phyloP scores from a whole-genome alignment of 163 green algal genomes.

The Prototheca cutis region DNA sequence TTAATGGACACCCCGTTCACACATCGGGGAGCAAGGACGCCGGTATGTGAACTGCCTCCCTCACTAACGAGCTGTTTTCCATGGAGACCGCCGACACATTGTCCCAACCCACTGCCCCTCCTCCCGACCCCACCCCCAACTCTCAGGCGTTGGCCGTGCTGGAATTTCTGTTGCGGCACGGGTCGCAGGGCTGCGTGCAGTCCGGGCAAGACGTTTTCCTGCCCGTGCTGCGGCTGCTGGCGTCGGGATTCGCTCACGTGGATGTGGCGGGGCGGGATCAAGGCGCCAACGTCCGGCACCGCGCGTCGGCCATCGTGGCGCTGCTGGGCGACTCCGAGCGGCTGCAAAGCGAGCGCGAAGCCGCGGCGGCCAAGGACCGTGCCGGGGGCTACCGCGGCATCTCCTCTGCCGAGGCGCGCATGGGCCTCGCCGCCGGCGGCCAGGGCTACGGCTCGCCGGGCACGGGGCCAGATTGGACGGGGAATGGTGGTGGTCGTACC shows the following conservation, averaged over 20 bases:
- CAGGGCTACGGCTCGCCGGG: too few species aligned
- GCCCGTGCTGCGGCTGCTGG: slow-evolving; percentile 36
- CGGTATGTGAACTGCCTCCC: too few species aligned
- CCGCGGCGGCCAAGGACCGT: slow-evolving; percentile 20
- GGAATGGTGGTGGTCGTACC: too few species aligned
- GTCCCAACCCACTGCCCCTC: neutral
- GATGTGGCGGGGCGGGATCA: slow-evolving; percentile 40
- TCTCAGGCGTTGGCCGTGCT: slow-evolving; percentile 46
- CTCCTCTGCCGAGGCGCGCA: neutral
- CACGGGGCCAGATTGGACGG: too few species aligned
- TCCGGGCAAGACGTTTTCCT: slow-evolving; percentile 16
- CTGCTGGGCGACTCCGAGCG: slow-evolving; percentile 27
- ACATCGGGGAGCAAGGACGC: too few species aligned
- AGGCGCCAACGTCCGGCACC: slow-evolving; percentile 55
- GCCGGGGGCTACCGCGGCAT: neutral
- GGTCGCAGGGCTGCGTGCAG: slow-evolving; percentile 28
- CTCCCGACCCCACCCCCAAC: neutral
- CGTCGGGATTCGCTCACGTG: slow-evolving; percentile 38
- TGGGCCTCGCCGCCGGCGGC: too few species aligned
- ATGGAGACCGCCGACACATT: neutral
- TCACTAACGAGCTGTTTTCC: neutral
- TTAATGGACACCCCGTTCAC: too few species aligned
- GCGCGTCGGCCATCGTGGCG: slow-evolving; percentile 37
- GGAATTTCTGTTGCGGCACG: slow-evolving; percentile 60
- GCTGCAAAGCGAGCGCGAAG: slow-evolving; percentile 30